These are phyloP conservation scores for Fraxinus sp. DNA, from an alignment of 305 asterid species.

Conservation along the genomic window DNA sequence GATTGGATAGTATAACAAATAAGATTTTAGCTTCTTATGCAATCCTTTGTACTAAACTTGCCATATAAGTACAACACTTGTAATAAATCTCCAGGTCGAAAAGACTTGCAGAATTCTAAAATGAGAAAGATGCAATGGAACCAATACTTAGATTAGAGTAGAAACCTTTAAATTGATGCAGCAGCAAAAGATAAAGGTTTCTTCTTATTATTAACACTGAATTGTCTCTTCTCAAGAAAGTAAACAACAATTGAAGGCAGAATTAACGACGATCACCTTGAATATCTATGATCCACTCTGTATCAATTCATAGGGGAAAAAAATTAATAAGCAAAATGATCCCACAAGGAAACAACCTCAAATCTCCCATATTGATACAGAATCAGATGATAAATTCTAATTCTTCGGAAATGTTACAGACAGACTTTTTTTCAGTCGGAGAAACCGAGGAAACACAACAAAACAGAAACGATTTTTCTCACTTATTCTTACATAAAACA, in stretches of 20 bases:
- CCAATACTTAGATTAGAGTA: background rate
- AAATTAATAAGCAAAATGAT: background rate
- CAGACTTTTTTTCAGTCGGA: background rate
- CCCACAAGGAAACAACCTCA: background rate
- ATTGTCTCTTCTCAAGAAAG: background rate
- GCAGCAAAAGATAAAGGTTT: background rate
- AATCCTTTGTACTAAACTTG: background rate
- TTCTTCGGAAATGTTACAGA: background rate
- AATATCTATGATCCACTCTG: background rate
- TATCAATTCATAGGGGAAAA: background rate
- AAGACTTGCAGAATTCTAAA: background rate
- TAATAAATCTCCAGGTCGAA: background rate
- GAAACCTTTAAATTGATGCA: background rate
- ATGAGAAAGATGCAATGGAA: background rate
- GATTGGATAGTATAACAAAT: background rate
- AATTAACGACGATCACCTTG: background rate
- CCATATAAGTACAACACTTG: background rate
- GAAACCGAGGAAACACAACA: background rate
- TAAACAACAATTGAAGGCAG: background rate
- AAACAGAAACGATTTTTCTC: background rate
- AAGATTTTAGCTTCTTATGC: background rate
- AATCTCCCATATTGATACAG: background rate
- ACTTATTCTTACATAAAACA: background rate
- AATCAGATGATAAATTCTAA: background rate
- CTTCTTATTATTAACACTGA: background rate